These are phyloP conservation scores for Stachybotrys chartarum DNA, from an alignment of 2,329 filamentous ascomycete species.

Conservation along the genomic window DNA sequence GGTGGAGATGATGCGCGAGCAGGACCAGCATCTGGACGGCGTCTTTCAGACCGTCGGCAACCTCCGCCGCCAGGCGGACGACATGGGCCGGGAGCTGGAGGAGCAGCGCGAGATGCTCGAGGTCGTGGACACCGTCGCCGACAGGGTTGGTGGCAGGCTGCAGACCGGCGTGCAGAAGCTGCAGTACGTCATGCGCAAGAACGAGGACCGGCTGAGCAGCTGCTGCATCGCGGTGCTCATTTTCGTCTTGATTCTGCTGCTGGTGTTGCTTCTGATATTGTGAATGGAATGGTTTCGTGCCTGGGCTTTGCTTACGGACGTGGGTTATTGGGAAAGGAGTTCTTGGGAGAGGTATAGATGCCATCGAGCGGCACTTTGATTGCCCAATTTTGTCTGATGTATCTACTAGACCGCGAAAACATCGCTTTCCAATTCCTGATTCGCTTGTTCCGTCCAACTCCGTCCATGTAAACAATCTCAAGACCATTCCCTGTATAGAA, in stretches of 20 bases:
- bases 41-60: slow-evolving; percentile 93
- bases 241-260: slow-evolving; percentile 75
- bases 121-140: slow-evolving; percentile 74
- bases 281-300: slow-evolving; percentile 18
- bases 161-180: slow-evolving; percentile 83
- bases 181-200: slow-evolving; percentile 74
- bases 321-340: not conserved
- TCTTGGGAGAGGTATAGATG: not conserved
- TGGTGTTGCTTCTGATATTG: slow-evolving; percentile 67
- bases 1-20: slow-evolving; percentile 84
- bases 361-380: not conserved
- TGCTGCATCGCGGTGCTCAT: slow-evolving; percentile 90
- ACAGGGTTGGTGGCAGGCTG: slow-evolving; percentile 79
- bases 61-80: slow-evolving; percentile 80
- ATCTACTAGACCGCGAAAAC: not conserved
- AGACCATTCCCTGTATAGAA: not conserved
- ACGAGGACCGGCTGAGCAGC: slow-evolving; percentile 82
- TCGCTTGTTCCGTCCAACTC: not conserved
- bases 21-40: slow-evolving; percentile 86
- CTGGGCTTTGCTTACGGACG: not conserved
- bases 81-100: slow-evolving; percentile 93
- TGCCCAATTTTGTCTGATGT: no score
- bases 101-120: slow-evolving; percentile 89
- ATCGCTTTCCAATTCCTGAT: not conserved
- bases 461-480: not conserved